phyloP scores from a whole-genome alignment of 75 land plant species.

The Isoetes taiwanensis region DNA sequence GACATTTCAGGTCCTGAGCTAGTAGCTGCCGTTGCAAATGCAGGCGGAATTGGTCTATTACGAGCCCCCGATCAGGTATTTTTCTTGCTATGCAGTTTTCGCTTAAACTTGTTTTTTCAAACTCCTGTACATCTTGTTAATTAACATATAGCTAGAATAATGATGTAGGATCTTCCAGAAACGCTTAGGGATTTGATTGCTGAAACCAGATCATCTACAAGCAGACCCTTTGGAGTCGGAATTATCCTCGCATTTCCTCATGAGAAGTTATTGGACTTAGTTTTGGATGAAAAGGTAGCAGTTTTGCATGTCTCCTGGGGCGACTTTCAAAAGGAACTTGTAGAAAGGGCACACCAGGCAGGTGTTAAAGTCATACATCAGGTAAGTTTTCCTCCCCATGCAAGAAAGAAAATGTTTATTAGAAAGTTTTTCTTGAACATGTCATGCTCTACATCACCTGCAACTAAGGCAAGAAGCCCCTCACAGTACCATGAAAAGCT shows the following conservation, averaged over 20 bases:
- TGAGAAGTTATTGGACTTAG: slow-evolving; percentile 37
- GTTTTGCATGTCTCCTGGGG: slow-evolving; percentile 73
- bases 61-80: slow-evolving; percentile 72
- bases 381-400: too few species aligned
- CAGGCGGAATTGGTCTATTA: slow-evolving; percentile 76
- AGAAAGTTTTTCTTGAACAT: too few species aligned
- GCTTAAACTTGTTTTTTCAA: not conserved
- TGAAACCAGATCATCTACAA: slow-evolving; percentile 48
- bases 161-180: slow-evolving; percentile 59
- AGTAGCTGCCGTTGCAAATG: slow-evolving; percentile 93
- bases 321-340: slow-evolving; percentile 42
- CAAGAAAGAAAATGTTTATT: too few species aligned
- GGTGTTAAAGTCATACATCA: slow-evolving; percentile 88
- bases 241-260: slow-evolving; percentile 67
- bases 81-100: too few species aligned
- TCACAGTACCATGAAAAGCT: too few species aligned
- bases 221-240: slow-evolving; percentile 73
- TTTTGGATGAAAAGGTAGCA: slow-evolving; percentile 62
- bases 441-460: too few species aligned
- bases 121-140: not conserved
- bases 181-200: slow-evolving; percentile 42
- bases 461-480: too few species aligned
- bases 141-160: too few species aligned
- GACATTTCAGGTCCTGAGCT: slow-evolving; percentile 87
- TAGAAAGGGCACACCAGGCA: slow-evolving; percentile 47